Base-by-base conservation (phyloP, 2,329 filamentous ascomycete genomes). In the Aaosphaeria pasadenensis region DNA sequence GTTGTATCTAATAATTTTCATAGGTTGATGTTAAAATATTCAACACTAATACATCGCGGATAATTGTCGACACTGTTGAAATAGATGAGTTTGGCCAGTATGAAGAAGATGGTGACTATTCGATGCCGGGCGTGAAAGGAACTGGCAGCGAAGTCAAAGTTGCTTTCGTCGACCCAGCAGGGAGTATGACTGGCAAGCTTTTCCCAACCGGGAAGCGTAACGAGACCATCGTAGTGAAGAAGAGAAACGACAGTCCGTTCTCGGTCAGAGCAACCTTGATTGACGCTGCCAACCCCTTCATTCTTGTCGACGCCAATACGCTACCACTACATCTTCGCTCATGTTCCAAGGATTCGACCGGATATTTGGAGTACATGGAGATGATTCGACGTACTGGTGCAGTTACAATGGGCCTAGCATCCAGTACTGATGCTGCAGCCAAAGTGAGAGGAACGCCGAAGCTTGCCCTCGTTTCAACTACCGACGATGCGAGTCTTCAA, bases 31-130 rank as follows among this genome's bases (percentile, higher is more conserved):
- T 88, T 11, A 73, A 81, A 44, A 81, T 89, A 42, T 76, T 79
- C 62, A 89, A 89, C 62, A 88, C 84, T 1, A 89, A 89, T 57
- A 89, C 86, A 0, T 60, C 60, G 67, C 71, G 38, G 86, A 87
- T 64, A 63, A 84, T 46, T 78, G 86, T 53, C 66, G 77, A 46
- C 73, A 81, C 7, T 7, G 45, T 69, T 2, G 74, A 71, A 2
- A 85, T 87, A 49, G 72, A 73, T 1, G 71, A 82, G 1, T 62
- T 69, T 0, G 75, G 74, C 9, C 58, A 57, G 6, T 64, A 63
- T 32, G 35, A 55, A 3, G 61, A 11, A 72, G 70, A 5, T 71
- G 84, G 83, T 0, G 74, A 78, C 11, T 85, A 84, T 56, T 64
- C 70, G 2, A 86, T 87, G 54, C 83, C 85, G 57, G 84, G 84